Percentiles rank a stretch among this genome's conserved stretches.
phyloP scores from a whole-genome alignment of 2,329 filamentous ascomycete genomes.

The Graphilbum sp. region DNA sequence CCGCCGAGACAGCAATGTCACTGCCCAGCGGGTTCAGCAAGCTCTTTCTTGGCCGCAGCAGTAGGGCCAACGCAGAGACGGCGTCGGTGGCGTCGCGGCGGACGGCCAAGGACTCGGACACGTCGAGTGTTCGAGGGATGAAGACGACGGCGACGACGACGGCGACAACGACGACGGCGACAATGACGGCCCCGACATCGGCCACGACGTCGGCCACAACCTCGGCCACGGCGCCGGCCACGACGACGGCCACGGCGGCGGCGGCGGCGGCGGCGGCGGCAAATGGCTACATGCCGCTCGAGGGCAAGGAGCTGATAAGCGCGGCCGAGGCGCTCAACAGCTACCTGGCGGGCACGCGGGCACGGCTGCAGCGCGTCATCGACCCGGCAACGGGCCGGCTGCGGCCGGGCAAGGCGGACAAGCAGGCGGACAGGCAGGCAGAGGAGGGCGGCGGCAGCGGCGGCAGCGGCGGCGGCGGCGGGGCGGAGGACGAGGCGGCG shows the following conservation, averaged over 20 bases:
- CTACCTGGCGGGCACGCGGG: constrained; percentile 75
- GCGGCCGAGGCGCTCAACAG: constrained; percentile 72
- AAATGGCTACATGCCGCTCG: constrained; percentile 22
- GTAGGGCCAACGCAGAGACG: constrained; percentile 32
- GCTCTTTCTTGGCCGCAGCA: constrained; percentile 28
- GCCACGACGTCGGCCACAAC: constrained; percentile 10
- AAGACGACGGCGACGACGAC: constrained; percentile 20
- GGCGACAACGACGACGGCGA: not conserved
- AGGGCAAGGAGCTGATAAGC: constrained; percentile 69
- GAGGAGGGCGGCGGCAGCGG: not conserved
- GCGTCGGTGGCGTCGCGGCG: constrained; percentile 44
- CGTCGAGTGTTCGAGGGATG: constrained; percentile 32
- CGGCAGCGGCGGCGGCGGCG: not conserved
- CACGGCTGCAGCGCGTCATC: constrained; percentile 43
- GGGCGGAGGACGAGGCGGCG: constrained; percentile 36
- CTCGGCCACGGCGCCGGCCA: not conserved
- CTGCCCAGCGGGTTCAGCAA: constrained; percentile 28
- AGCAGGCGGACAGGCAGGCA: not conserved
- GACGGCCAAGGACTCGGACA: constrained; percentile 31
- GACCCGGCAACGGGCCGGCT: constrained; percentile 46
- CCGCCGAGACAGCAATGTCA: constrained; percentile 5
- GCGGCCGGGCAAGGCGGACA: constrained; percentile 27
- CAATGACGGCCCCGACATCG: not conserved
- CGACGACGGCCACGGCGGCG: not conserved
- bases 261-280: too few species aligned